Conservation (phyloP, 768 basidiomycete genomes). For the Amanita subjunquillea region DNA sequence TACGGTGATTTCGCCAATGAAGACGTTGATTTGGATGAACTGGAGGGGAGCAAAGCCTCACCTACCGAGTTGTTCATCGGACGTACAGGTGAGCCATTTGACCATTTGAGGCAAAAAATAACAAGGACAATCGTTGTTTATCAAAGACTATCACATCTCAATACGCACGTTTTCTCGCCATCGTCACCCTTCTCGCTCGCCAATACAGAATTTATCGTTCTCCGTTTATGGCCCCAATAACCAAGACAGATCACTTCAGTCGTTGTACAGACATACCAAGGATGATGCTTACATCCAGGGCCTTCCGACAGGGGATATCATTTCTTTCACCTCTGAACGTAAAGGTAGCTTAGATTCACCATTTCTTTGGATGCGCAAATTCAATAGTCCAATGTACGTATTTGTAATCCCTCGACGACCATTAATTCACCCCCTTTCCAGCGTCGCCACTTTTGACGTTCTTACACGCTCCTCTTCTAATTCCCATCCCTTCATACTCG, state of each 20-base stretch:
- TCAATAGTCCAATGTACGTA: conserved; percentile 59
- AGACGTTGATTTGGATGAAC: conserved; percentile 33
- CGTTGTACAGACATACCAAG: conserved; percentile 62
- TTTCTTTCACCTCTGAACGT: conserved; percentile 53
- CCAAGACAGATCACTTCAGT: conserved; percentile 65
- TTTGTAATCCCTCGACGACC: not conserved
- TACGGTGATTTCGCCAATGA: conserved; percentile 42
- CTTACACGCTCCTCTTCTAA: conserved; percentile 26
- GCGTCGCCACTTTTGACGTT: conserved; percentile 80
- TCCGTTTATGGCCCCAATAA: conserved; percentile 92
- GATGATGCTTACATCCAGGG: conserved; percentile 79
- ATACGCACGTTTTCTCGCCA: conserved; percentile 53
- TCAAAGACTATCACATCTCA: conserved; percentile 77
- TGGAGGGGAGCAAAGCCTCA: conserved; percentile 31
- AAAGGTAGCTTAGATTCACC: conserved; percentile 20
- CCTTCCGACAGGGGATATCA: conserved; percentile 66
- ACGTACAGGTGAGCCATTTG: conserved; percentile 31
- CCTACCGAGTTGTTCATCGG: conserved; percentile 41
- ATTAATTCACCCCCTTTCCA: conserved; percentile 16
- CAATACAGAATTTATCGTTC: conserved; percentile 77
- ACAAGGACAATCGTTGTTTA: not conserved
- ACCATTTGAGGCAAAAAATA: no score
- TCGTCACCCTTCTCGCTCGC: conserved; percentile 20
- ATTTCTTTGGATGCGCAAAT: conserved; percentile 49
- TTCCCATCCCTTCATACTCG: conserved; percentile 62